Evolutionary conservation across 2,329 filamentous ascomycete genomes (phyloP), one percentile per base, ranked within the genome.

Genomic region (Pseudogymnoascus sp.): DNA sequence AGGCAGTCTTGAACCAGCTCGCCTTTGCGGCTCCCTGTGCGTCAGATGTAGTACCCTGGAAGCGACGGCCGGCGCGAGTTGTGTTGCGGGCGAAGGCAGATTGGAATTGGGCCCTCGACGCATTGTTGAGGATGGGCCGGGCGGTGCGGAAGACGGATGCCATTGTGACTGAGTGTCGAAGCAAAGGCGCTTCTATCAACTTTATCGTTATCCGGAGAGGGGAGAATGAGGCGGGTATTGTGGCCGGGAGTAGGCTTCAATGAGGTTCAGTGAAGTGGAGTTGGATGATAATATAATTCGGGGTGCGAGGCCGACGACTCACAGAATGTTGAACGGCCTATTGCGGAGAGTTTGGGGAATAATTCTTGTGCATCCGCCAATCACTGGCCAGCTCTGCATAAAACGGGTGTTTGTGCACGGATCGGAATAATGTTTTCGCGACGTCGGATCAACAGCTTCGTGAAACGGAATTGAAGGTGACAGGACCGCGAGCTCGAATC

Each of bases 1-100:
- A 92, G 81, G 95, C 84, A 77, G 86, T 86, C 80, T 88, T 86
- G 75, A 94, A 86, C 81, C 81, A 87, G 72, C 79, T 78, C 63
- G 76, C 74, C 64, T 75, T 73, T 68, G 77, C 74, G 68, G 75
- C 68, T 67, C 71, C 66, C 58, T 77, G 77, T 60, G 74, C 74
- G 60, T 76, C 76, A 66, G 80, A 79, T 42, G 85, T 80, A 48
- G 87, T 87, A 76, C 86, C 91, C 77, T 90, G 86, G 76, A 84
- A 91, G 74, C 90, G 84, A 72, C 84, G 85, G 68, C 81, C 74
- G 71, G 69, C 65, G 60, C 63, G 59, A 21, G 58, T 60, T 62
- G 60, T 63, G 58, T 38, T 64, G 68, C n/a, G 60, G 61, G 59
- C 59, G 64, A 38, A 62, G 44, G 51, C 79, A 84, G 81, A 77